phyloP scores from a whole-genome alignment of 2,329 filamentous ascomycete species.

The Neurospora sp. region DNA sequence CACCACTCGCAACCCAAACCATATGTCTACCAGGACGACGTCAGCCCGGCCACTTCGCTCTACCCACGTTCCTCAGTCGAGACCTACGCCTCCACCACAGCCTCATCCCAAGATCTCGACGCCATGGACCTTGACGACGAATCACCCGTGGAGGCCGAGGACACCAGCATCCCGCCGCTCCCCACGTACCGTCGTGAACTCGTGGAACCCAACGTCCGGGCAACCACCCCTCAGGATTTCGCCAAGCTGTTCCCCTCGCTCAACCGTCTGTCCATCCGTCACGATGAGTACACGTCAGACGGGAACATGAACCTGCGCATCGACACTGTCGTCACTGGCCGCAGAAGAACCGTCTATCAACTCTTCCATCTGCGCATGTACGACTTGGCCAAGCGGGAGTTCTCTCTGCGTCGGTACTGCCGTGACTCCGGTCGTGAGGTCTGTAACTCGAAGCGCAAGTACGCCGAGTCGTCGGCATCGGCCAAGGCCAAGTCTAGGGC shows the following conservation, averaged over 20 bases:
- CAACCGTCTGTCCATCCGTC: slow-evolving; percentile 70
- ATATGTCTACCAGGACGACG: slow-evolving; percentile 16
- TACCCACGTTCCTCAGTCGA: slow-evolving; percentile 56
- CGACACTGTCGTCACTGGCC: slow-evolving; percentile 62
- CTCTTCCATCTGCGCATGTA: slow-evolving; percentile 96
- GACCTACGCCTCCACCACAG: slow-evolving; percentile 68
- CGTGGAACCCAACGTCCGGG: slow-evolving; percentile 55
- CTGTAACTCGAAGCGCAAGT: slow-evolving; percentile 71
- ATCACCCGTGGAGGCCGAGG: slow-evolving; percentile 26
- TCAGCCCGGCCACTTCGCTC: slow-evolving; percentile 18
- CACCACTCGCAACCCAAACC: slow-evolving; percentile 2
- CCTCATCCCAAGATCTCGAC: slow-evolving; percentile 49
- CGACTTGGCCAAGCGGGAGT: slow-evolving; percentile 75
- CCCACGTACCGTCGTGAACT: slow-evolving; percentile 52
- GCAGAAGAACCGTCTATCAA: slow-evolving; percentile 57
- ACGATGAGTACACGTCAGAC: slow-evolving; percentile 83
- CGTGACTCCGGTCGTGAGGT: slow-evolving; percentile 89
- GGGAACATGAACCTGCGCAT: slow-evolving; percentile 95
- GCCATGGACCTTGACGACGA: slow-evolving; percentile 24
- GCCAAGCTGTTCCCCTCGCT: slow-evolving; percentile 77
- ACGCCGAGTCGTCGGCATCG: slow-evolving; percentile 36
- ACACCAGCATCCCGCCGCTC: slow-evolving; percentile 38
- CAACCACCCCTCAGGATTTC: slow-evolving; percentile 76
- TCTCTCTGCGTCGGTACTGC: slow-evolving; percentile 85
- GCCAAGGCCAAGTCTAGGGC: slow-evolving; percentile 39